Evolutionary conservation across 495 filamentous ascomycete species (phyloP).

Genomic region (Penicillium cataractarum): DNA sequence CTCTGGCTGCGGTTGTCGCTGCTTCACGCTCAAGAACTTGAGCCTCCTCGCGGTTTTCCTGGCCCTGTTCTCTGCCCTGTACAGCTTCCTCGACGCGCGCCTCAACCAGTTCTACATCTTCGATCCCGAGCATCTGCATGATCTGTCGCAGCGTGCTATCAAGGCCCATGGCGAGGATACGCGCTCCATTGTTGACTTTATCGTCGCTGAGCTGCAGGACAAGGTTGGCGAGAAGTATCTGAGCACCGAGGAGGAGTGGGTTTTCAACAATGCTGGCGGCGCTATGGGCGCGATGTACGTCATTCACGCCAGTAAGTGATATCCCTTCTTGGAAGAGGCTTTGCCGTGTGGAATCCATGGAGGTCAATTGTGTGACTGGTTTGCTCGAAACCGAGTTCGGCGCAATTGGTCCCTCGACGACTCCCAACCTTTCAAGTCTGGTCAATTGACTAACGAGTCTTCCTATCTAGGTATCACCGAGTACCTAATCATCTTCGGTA

Average conservation of each 20-base stretch:
- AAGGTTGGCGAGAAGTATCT: constrained; percentile 44
- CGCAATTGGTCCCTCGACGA: background rate
- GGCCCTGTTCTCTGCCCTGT: constrained; percentile 60
- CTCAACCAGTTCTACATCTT: constrained; percentile 81
- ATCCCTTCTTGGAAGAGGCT: background rate
- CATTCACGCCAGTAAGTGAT: constrained; percentile 72
- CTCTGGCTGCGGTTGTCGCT: constrained; percentile 31
- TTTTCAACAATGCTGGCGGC: constrained; percentile 72
- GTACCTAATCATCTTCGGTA: constrained; percentile 79
- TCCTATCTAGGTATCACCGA: constrained; percentile 61
- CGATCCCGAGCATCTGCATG: constrained; percentile 65
- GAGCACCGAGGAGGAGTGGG: constrained; percentile 52
- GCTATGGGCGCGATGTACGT: constrained; percentile 92
- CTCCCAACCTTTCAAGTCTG: background rate
- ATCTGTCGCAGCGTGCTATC: constrained; percentile 67
- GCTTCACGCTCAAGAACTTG: constrained; percentile 42
- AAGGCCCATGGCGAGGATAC: constrained; percentile 73
- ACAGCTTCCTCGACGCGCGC: constrained; percentile 66
- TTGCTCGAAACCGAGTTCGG: background rate
- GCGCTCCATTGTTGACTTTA: constrained; percentile 64
- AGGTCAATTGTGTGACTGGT: background rate
- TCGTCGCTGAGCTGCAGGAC: constrained; percentile 51
- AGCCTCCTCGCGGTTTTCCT: constrained; percentile 63
- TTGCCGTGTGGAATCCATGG: background rate
- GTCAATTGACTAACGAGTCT: constrained; percentile 15